Evolutionary conservation across 2,329 filamentous ascomycete genomes (phyloP).

Genomic region (Calonectria pteridis): DNA sequence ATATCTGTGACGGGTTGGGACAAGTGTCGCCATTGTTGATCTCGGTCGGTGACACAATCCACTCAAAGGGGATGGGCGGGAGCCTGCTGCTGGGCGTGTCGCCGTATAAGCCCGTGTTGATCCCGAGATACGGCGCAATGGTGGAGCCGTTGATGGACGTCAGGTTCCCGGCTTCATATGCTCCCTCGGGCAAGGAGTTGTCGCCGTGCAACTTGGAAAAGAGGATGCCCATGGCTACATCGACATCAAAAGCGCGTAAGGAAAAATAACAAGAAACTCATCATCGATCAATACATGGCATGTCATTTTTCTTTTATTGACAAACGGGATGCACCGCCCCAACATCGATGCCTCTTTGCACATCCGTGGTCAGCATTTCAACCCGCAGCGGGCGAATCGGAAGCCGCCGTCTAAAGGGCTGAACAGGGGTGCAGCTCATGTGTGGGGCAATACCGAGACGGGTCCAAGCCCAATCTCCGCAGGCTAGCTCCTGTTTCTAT

Average conservation of each 20-base stretch:
- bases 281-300: not conserved
- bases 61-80: constrained; percentile 40
- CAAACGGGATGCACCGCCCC: not conserved
- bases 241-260: not conserved
- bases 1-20: constrained; percentile 24
- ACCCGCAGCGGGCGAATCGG: not conserved
- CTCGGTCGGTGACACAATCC: constrained; percentile 36
- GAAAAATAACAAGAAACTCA: not conserved
- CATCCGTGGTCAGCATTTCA: not conserved
- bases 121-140: constrained; percentile 36
- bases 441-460: constrained; percentile 15
- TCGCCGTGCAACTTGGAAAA: constrained; percentile 29
- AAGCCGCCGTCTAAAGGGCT: not conserved
- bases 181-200: constrained; percentile 18
- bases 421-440: constrained; percentile 1
- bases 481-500: constrained; percentile 19
- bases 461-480: not conserved
- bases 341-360: not conserved
- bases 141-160: constrained; percentile 29
- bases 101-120: constrained; percentile 34
- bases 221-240: constrained; percentile 29
- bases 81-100: constrained; percentile 17
- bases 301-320: not conserved
- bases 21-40: constrained; percentile 26
- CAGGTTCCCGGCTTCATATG: constrained; percentile 15